A percentile compares a stretch with the other conserved stretches of the same genome.
phyloP scores from a whole-genome alignment of 1,139 yeast species.

The Ogataea hybrid region DNA sequence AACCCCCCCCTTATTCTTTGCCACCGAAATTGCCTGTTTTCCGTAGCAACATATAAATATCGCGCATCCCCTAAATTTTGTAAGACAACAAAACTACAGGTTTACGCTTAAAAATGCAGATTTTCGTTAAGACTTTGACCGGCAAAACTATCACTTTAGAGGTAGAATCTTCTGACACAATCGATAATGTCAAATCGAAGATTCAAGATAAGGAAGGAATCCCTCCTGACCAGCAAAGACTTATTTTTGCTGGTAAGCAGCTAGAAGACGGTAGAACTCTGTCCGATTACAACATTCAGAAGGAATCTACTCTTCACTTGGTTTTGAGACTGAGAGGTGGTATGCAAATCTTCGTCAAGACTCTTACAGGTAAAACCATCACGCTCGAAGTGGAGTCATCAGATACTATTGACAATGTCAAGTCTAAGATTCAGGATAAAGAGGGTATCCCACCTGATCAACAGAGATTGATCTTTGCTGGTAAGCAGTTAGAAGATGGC shows the following conservation, averaged over 20 bases:
- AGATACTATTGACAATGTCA: slow-evolving; percentile 73
- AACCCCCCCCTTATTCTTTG: slow-evolving; percentile 15
- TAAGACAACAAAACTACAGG: slow-evolving; percentile 18
- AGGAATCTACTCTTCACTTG: slow-evolving; percentile 83
- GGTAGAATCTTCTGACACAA: slow-evolving; percentile 67
- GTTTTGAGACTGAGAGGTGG: slow-evolving; percentile 80
- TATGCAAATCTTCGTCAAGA: slow-evolving; percentile 78
- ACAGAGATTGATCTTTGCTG: slow-evolving; percentile 80
- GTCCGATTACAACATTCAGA: slow-evolving; percentile 88
- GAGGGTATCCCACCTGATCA: slow-evolving; percentile 89
- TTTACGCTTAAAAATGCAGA: slow-evolving; percentile 44
- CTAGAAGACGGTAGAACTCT: slow-evolving; percentile 86
- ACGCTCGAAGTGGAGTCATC: slow-evolving; percentile 79
- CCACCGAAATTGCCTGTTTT: slow-evolving; percentile 19
- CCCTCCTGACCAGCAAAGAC: slow-evolving; percentile 84
- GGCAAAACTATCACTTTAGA: slow-evolving; percentile 69
- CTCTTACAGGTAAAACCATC: slow-evolving; percentile 77
- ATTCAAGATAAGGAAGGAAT: slow-evolving; percentile 86
- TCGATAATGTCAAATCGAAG: slow-evolving; percentile 64
- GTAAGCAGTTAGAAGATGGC: slow-evolving; percentile 88
- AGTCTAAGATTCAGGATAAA: slow-evolving; percentile 81
- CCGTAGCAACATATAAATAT: slow-evolving; percentile 15
- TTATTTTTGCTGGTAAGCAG: slow-evolving; percentile 84
- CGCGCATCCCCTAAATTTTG: slow-evolving; percentile 4
- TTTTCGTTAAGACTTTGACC: slow-evolving; percentile 59